Conservation (phyloP, 2,329 filamentous ascomycete species). For the Microsporum audouinii region DNA sequence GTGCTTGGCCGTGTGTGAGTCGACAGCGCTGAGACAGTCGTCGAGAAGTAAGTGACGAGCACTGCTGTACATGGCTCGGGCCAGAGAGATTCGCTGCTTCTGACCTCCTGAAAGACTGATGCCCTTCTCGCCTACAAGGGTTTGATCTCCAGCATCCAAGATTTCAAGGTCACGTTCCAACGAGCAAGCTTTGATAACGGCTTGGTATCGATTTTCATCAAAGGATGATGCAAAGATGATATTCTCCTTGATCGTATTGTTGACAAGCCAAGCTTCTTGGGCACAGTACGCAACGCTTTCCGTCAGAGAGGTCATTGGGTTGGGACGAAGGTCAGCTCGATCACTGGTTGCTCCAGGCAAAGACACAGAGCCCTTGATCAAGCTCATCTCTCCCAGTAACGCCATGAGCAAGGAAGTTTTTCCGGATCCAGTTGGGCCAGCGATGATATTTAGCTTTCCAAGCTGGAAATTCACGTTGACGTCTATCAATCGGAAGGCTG, state of each 20-base stretch:
- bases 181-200: conserved; percentile 83
- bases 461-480: conserved; percentile 72
- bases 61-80: conserved; percentile 93
- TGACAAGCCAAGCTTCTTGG: conserved; percentile 93
- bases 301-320: conserved; percentile 74
- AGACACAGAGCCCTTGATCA: conserved; percentile 67
- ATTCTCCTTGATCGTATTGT: conserved; percentile 90
- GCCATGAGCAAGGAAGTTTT: conserved; percentile 97
- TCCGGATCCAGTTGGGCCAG: conserved; percentile 83
- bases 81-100: conserved; percentile 92
- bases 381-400: conserved; percentile 87
- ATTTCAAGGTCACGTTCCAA: conserved; percentile 86
- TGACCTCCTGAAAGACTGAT: conserved; percentile 94
- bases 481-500: conserved; percentile 70
- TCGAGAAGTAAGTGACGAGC: conserved; percentile 84
- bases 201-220: conserved; percentile 70
- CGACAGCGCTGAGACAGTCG: conserved; percentile 90
- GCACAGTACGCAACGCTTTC: conserved; percentile 94
- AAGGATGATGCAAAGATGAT: conserved; percentile 78
- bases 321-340: conserved; percentile 68
- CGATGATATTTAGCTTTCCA: conserved; percentile 81
- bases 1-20: conserved; percentile 95
- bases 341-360: conserved; percentile 69
- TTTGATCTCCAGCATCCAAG: conserved; percentile 83
- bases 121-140: conserved; percentile 90